phyloP scores from a whole-genome alignment of 331 rosid genomes.

The Erythrophleum ivorense region DNA sequence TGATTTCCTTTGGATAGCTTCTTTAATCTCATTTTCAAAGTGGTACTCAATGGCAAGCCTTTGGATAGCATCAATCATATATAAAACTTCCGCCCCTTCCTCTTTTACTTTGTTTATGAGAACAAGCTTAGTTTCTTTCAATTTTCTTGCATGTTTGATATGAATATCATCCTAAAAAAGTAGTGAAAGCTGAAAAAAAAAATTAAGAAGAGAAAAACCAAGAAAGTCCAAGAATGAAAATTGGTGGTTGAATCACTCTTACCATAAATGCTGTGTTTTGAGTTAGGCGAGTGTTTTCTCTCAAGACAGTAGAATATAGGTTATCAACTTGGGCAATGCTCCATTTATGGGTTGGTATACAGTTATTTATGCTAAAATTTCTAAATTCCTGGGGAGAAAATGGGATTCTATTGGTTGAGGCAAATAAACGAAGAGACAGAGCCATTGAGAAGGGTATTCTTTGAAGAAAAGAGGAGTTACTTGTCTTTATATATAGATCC shows the following conservation, averaged over 20 bases:
- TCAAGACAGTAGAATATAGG: background rate
- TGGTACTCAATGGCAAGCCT: slow-evolving; percentile 23
- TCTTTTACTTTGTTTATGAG: slow-evolving; percentile 29
- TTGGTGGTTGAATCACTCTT: background rate
- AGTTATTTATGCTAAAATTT: background rate
- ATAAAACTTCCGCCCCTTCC: slow-evolving; percentile 40
- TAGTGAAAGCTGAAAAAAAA: background rate
- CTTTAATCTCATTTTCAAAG: slow-evolving; percentile 51
- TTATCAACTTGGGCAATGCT: background rate
- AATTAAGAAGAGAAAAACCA: background rate
- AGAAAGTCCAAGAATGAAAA: background rate
- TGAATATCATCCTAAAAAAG: background rate
- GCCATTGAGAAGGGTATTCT: background rate
- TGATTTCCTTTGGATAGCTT: slow-evolving; percentile 37
- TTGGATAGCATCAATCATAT: slow-evolving; percentile 47
- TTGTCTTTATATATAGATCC: background rate
- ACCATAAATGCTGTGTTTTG: background rate
- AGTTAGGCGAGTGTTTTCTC: background rate
- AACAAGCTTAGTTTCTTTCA: slow-evolving; percentile 13
- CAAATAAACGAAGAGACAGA: background rate
- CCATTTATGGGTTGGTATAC: background rate
- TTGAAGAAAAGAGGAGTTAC: background rate
- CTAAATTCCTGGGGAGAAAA: background rate
- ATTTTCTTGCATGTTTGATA: background rate
- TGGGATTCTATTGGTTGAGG: background rate